These are phyloP conservation scores for Yamadazyma phyllophila DNA, from an alignment of 805 yeast genomes.

Conservation along the genomic window DNA sequence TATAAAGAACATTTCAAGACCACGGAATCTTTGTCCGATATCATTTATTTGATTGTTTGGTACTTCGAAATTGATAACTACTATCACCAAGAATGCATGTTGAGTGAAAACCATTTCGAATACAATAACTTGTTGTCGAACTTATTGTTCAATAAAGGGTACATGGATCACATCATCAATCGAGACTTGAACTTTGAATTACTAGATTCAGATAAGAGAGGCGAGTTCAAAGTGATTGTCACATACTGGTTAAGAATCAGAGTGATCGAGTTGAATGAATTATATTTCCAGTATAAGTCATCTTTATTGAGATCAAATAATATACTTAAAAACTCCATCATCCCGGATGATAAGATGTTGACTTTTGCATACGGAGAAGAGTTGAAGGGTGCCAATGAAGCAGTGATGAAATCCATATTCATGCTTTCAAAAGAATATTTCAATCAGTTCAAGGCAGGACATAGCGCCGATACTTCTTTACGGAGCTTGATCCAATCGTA, in stretches of 20 bases:
- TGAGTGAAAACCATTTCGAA: slow-evolving; percentile 26
- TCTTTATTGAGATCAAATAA: slow-evolving; percentile 21
- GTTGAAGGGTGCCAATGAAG: slow-evolving; percentile 8
- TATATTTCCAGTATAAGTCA: slow-evolving; percentile 29
- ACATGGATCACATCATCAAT: slow-evolving; percentile 12
- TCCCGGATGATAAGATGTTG: slow-evolving; percentile 22
- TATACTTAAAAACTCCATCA: slow-evolving; percentile 22
- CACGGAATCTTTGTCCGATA: slow-evolving; percentile 22
- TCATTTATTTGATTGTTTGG: slow-evolving; percentile 24
- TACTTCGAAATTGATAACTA: slow-evolving; percentile 22
- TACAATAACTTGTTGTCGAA: slow-evolving; percentile 23
- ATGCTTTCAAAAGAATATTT: slow-evolving; percentile 16
- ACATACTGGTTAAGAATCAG: slow-evolving; percentile 29
- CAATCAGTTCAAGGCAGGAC: slow-evolving; percentile 11
- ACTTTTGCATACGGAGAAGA: slow-evolving; percentile 17
- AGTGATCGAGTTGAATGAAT: slow-evolving; percentile 23
- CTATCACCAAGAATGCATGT: slow-evolving; percentile 17
- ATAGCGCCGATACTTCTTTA: neutral
- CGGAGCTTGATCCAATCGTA: slow-evolving; percentile 7
- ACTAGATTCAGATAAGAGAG: neutral
- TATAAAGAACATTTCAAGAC: slow-evolving; percentile 16
- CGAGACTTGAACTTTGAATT: slow-evolving; percentile 7
- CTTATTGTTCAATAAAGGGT: slow-evolving; percentile 13
- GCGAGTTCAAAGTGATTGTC: slow-evolving; percentile 18
- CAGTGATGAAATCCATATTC: slow-evolving; percentile 3